These are phyloP conservation scores for Talaromyces proteolyticus DNA, from an alignment of 495 filamentous ascomycete genomes.

Conservation along the genomic window DNA sequence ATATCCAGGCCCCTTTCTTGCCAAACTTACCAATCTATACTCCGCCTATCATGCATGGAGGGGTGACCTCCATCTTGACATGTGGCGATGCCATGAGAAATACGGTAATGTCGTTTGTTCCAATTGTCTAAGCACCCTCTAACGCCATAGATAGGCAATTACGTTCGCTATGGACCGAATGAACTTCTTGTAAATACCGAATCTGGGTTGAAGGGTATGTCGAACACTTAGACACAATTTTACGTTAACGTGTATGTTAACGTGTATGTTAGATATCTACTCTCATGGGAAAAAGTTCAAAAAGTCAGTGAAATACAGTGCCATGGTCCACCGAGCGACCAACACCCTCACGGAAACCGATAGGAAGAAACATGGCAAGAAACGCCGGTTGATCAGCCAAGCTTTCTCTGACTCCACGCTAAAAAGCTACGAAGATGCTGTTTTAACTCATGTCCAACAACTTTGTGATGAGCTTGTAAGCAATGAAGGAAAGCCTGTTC, in stretches of 20 bases:
- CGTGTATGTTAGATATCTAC: conserved; percentile 18
- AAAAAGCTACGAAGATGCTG: conserved; percentile 20
- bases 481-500: conserved; percentile 7
- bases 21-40: conserved; percentile 42
- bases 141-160: conserved; percentile 2
- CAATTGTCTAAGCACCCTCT: background rate
- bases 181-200: conserved; percentile 8
- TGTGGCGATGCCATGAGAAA: conserved; percentile 49
- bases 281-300: conserved; percentile 20
- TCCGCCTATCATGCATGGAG: conserved; percentile 51
- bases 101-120: conserved; percentile 33
- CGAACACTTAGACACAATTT: conserved; percentile 10
- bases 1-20: conserved; percentile 24
- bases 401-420: conserved; percentile 30
- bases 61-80: conserved; percentile 55
- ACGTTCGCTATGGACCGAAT: conserved; percentile 11
- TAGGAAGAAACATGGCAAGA: conserved; percentile 30
- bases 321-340: conserved; percentile 24
- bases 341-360: conserved; percentile 32
- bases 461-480: conserved; percentile 2
- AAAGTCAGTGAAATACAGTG: conserved; percentile 27
- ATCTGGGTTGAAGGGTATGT: conserved; percentile 12
- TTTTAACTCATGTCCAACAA: conserved; percentile 7
- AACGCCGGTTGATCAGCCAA: conserved; percentile 27
- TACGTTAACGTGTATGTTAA: background rate